Base-by-base conservation (phyloP, 805 yeast genomes). In the Candida awuae region DNA sequence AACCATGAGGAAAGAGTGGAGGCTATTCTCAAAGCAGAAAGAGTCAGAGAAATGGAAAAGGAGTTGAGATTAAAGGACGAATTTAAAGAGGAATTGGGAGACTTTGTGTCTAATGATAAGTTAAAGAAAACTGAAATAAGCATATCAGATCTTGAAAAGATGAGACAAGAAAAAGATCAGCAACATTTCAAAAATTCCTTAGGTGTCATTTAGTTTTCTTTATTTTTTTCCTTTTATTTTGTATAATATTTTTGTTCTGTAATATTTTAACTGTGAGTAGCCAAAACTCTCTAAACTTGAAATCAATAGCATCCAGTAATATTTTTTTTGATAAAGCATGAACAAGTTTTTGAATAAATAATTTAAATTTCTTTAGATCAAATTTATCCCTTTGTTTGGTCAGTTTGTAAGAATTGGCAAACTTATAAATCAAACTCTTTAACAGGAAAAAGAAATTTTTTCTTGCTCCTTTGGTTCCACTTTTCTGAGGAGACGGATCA, bases 1-100 rank as follows among this genome's bases (percentile, higher is more conserved):
- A 78, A 92, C 52, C 96, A 87, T 55, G 85, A 84, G 29, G 66
- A 76, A 29, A 70, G 99, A 36, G 67, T 86, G 1, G 94, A 84
- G 48, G 99, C 99, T 0, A 83, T 92, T 26, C 82, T 77, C 50
- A 79, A 75, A 43, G 95, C 97, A 1, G 97, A 90, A 52, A 77
- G 77, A 52, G 54, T 86, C 19, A 70, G 97, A 52, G 77, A 77
- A 50, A 76, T 71, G 47, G 94, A 85, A 53, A 71, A 73, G 41
- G 79, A 71, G 42, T 61, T 77, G 46, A 62, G 74, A 44, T 61
- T 65, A 32, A 55, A 63, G 18, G 80, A 76, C 46, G 80, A 79
- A 38, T 90, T 90, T 53, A 84, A 82, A 55, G 87, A 83, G 43
- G 97, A 90, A 55, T 63, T 90, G 6, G 92, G 80, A 2, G 81